Conservation (phyloP, 768 basidiomycete genomes). For the Punctularia strigosozonata region DNA sequence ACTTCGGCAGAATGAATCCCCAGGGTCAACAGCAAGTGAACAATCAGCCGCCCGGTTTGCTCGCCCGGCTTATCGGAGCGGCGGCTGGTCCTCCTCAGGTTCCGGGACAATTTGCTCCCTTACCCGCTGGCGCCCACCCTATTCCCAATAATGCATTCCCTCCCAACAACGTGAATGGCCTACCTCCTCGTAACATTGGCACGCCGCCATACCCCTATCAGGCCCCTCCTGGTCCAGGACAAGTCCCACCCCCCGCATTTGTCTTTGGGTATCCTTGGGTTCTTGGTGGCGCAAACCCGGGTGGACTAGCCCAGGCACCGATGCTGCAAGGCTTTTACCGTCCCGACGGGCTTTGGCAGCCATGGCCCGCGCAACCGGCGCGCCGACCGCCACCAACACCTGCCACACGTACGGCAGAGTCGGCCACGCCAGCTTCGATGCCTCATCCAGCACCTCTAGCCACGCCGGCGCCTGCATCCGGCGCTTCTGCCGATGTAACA, state of each 20-base stretch:
- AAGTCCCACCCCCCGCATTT: conserved; percentile 10
- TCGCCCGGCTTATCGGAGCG: conserved; percentile 47
- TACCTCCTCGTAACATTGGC: background rate
- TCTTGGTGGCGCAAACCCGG: too few relatives aligned
- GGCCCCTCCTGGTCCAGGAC: conserved; percentile 11
- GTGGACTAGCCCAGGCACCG: too few relatives aligned
- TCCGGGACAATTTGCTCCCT: conserved; percentile 13
- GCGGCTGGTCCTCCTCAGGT: conserved; percentile 29
- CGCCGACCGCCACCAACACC: conserved; percentile 9
- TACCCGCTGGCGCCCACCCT: too few relatives aligned
- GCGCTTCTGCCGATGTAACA: too few relatives aligned
- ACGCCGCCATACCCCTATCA: conserved; percentile 7
- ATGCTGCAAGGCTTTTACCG: conserved; percentile 52
- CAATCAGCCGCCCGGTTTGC: conserved; percentile 25
- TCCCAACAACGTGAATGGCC: conserved; percentile 8
- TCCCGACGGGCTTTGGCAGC: conserved; percentile 54
- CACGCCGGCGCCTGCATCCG: conserved; percentile 7
- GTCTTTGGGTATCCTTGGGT: too few relatives aligned
- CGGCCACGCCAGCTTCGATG: conserved; percentile 1
- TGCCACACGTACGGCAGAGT: conserved; percentile 8
- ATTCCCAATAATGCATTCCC: too few relatives aligned
- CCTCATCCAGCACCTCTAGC: too few relatives aligned
- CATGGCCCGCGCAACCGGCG: conserved; percentile 28
- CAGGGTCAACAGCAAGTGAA: too few relatives aligned
- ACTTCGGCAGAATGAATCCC: too few relatives aligned